Percentiles rank a stretch among this genome's conserved stretches.
Conservation (phyloP, 2,329 filamentous ascomycete genomes). For the Phialophora chinensis region DNA sequence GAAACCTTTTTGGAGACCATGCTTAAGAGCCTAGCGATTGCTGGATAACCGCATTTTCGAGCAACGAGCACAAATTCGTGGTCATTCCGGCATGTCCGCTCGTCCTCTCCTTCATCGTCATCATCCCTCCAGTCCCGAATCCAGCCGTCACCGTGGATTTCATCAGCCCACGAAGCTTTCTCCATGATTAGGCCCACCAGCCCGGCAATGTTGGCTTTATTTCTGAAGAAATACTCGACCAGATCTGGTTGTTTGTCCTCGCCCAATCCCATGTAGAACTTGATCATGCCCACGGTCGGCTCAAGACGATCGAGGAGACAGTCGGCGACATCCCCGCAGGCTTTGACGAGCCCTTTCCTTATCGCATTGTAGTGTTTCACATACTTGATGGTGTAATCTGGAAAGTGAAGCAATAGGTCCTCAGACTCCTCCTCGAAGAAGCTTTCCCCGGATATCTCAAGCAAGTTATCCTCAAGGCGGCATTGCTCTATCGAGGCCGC, state of each 20-base stretch:
- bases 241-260: neutral
- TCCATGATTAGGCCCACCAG: neutral
- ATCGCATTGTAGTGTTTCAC: neutral
- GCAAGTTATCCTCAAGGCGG: neutral
- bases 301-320: neutral
- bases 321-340: neutral
- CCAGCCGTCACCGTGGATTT: slow-evolving; percentile 5
- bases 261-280: neutral
- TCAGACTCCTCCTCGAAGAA: neutral
- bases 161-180: neutral
- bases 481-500: slow-evolving; percentile 33
- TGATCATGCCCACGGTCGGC: neutral
- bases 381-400: neutral
- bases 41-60: slow-evolving; percentile 34
- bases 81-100: slow-evolving; percentile 46
- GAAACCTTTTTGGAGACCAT: neutral
- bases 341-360: neutral
- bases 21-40: neutral
- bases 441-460: neutral
- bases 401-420: neutral
- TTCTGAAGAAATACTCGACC: slow-evolving; percentile 3
- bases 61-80: slow-evolving; percentile 46
- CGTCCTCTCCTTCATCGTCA: slow-evolving; percentile 28
- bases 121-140: neutral
- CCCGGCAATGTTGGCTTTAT: neutral